These are phyloP conservation scores for Pestalotiopsis sp. DNA, from an alignment of 2,329 filamentous ascomycete genomes.

Conservation along the genomic window DNA sequence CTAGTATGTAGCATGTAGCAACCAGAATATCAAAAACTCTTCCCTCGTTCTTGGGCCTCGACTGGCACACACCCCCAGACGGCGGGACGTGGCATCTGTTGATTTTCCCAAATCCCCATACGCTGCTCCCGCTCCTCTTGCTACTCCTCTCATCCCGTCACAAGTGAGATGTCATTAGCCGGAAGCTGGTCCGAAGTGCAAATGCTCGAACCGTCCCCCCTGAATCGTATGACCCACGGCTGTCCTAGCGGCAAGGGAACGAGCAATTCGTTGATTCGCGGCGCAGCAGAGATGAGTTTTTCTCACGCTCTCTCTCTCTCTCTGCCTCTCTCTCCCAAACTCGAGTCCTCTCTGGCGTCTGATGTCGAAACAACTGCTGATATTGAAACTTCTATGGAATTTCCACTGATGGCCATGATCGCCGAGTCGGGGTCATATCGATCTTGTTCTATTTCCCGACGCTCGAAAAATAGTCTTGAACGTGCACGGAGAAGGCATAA, in stretches of 20 bases:
- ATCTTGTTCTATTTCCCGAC: neutral
- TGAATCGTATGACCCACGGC: slow-evolving; percentile 5
- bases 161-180: neutral
- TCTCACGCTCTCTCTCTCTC: neutral
- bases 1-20: no score
- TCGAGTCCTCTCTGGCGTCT: neutral
- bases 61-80: no score
- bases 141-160: neutral
- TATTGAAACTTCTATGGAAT: neutral
- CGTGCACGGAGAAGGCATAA: neutral
- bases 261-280: neutral
- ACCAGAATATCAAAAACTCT: no score
- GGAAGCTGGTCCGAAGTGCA: slow-evolving; percentile 4
- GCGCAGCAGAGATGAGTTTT: neutral
- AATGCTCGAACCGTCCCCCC: slow-evolving; percentile 1
- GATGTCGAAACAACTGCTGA: neutral
- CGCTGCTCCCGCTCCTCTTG: neutral
- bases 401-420: neutral
- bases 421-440: neutral
- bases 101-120: neutral
- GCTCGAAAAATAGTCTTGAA: neutral
- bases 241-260: neutral
- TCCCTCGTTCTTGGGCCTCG: no score
- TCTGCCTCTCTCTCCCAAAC: neutral
- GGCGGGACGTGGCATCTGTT: no score